phyloP scores from a whole-genome alignment of 2,329 filamentous ascomycete species.

The Cladosporium austrohemisphaericum region DNA sequence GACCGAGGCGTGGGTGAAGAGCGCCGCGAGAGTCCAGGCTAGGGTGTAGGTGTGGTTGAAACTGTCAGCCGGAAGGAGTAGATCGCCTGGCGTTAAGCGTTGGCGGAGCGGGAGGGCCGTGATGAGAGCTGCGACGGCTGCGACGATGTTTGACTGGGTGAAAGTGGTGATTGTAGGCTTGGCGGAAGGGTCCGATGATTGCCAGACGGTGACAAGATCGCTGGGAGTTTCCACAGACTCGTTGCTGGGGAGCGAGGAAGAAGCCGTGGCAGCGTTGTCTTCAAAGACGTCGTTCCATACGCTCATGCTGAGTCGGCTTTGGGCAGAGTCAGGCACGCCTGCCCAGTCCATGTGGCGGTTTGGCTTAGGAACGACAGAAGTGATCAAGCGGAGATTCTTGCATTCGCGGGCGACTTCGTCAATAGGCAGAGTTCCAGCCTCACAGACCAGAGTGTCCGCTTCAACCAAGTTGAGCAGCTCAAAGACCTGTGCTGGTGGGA shows the following conservation, averaged over 20 bases:
- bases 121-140: conserved; percentile 76
- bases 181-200: conserved; percentile 45
- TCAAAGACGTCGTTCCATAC: conserved; percentile 90
- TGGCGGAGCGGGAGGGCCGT: conserved; percentile 71
- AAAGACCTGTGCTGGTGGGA: conserved; percentile 64
- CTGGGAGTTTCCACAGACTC: conserved; percentile 51
- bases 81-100: conserved; percentile 68
- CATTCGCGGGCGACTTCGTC: conserved; percentile 67
- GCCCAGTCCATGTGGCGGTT: conserved; percentile 95
- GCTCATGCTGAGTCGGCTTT: conserved; percentile 71
- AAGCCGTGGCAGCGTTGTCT: conserved; percentile 59
- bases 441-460: conserved; percentile 77
- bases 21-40: conserved; percentile 72
- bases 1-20: conserved; percentile 80
- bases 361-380: conserved; percentile 91
- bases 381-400: conserved; percentile 67
- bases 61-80: conserved; percentile 80
- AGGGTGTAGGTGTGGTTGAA: conserved; percentile 77
- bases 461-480: conserved; percentile 68
- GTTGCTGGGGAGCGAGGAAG: conserved; percentile 61
- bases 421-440: conserved; percentile 82
- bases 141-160: conserved; percentile 78
- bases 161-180: conserved; percentile 69
- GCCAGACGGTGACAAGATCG: conserved; percentile 64
- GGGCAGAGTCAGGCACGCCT: conserved; percentile 73